Evolutionary conservation across 352 stramenopile species (phyloP).

Genomic region (Globisporangium canariense): DNA sequence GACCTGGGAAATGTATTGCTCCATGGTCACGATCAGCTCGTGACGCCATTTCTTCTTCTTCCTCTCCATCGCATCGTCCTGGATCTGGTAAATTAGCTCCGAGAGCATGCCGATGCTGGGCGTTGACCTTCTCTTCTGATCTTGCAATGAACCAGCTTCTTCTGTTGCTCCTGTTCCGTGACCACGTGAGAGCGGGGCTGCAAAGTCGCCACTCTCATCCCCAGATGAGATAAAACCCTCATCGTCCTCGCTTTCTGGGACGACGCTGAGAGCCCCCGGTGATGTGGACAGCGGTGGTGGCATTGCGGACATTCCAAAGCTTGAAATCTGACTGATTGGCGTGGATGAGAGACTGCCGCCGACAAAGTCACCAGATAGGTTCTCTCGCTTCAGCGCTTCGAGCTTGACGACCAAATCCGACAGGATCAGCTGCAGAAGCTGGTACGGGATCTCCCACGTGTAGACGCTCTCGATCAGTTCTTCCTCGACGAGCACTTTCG

Average conservation of each 20-base stretch:
- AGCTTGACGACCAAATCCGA: conserved; percentile 72
- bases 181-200: conserved; percentile 14
- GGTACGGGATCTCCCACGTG: conserved; percentile 85
- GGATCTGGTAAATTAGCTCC: conserved; percentile 86
- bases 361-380: conserved; percentile 24
- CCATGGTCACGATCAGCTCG: conserved; percentile 69
- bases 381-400: conserved; percentile 53
- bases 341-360: conserved; percentile 40
- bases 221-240: conserved; percentile 16
- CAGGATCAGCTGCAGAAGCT: conserved; percentile 77
- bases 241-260: conserved; percentile 28
- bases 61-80: conserved; percentile 72
- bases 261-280: conserved; percentile 26
- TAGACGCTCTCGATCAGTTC: conserved; percentile 87
- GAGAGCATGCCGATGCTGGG: conserved; percentile 76
- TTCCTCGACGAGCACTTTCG: conserved; percentile 81
- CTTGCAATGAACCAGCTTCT: conserved; percentile 10
- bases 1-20: conserved; percentile 80
- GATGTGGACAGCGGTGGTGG: conserved; percentile 25
- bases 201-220: conserved; percentile 12
- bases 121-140: conserved; percentile 22
- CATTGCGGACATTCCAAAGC: conserved; percentile 26
- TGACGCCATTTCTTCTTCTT: conserved; percentile 81
- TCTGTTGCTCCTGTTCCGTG: conserved; percentile 15
- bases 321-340: conserved; percentile 52